Evolutionary conservation across 352 stramenopile genomes (phyloP).

Genomic region (Pythium periplocum): DNA sequence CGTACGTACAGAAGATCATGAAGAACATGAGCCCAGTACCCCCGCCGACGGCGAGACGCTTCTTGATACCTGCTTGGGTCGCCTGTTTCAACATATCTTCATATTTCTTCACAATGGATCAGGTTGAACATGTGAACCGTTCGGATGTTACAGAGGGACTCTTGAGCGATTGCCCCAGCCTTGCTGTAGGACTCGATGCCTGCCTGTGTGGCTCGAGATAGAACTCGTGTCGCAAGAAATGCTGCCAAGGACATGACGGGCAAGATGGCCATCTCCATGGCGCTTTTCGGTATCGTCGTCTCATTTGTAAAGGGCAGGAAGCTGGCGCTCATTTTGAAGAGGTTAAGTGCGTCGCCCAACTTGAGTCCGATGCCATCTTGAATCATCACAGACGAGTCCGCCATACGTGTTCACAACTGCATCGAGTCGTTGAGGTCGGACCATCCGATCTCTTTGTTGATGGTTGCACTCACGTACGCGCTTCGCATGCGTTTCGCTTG

Average conservation of each 20-base stretch:
- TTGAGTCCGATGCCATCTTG: conserved; percentile 32
- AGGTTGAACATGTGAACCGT: conserved; percentile 44
- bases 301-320: conserved; percentile 22
- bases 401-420: conserved; percentile 22
- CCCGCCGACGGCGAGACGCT: conserved; percentile 20
- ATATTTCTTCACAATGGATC: conserved; percentile 28
- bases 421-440: conserved; percentile 20
- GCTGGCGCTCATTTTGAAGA: conserved; percentile 32
- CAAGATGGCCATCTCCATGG: conserved; percentile 28
- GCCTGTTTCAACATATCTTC: conserved; percentile 16
- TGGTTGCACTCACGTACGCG: conserved; percentile 21
- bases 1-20: conserved; percentile 37
- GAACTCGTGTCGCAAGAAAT: conserved; percentile 17
- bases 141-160: conserved; percentile 28
- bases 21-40: conserved; percentile 35
- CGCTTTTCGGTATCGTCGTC: no score
- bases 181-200: conserved; percentile 26
- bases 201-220: conserved; percentile 13
- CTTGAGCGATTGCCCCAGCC: conserved; percentile 33
- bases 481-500: conserved; percentile 24
- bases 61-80: conserved; percentile 22
- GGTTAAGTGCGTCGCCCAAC: conserved; percentile 26
- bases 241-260: conserved; percentile 24
- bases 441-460: conserved; percentile 26
- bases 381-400: conserved; percentile 25